phyloP scores from a whole-genome alignment of 352 stramenopile species.

The Thraustochytrium striatum region DNA sequence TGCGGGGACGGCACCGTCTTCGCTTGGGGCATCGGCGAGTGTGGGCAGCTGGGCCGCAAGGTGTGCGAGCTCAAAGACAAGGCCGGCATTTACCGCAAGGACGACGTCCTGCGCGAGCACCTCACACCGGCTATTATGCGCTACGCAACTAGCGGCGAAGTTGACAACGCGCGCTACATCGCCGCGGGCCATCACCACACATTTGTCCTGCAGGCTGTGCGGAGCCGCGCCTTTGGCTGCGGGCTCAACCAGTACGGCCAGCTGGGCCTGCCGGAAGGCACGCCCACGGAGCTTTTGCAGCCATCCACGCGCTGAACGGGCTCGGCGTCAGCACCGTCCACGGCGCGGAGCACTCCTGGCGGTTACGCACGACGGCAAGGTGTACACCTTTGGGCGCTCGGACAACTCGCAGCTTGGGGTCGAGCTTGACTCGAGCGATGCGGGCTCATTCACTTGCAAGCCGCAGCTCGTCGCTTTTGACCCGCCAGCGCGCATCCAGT shows the following conservation, averaged over 20 bases:
- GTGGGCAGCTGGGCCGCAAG: slow-evolving; percentile 67
- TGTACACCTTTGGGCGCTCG: slow-evolving; percentile 43
- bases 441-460: slow-evolving; percentile 9
- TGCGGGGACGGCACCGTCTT: slow-evolving; percentile 76
- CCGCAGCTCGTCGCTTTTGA: slow-evolving; percentile 12
- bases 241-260: slow-evolving; percentile 48
- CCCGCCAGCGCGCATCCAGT: background rate
- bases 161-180: slow-evolving; percentile 32
- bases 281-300: background rate
- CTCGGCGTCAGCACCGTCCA: slow-evolving; percentile 4
- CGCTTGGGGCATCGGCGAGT: slow-evolving; percentile 84
- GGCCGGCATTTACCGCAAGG: slow-evolving; percentile 40
- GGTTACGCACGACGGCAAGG: background rate
- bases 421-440: slow-evolving; percentile 4
- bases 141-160: background rate
- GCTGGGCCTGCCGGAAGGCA: background rate
- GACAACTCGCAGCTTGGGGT: slow-evolving; percentile 40
- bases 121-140: slow-evolving; percentile 27
- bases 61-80: slow-evolving; percentile 34
- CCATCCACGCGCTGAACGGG: slow-evolving; percentile 20
- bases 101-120: slow-evolving; percentile 13
- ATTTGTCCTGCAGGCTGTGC: slow-evolving; percentile 36
- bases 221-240: slow-evolving; percentile 32
- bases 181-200: slow-evolving; percentile 21
- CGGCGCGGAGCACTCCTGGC: slow-evolving; percentile 45